Base-by-base conservation (phyloP, 306 rosid species). In the Pyrus communis region DNA sequence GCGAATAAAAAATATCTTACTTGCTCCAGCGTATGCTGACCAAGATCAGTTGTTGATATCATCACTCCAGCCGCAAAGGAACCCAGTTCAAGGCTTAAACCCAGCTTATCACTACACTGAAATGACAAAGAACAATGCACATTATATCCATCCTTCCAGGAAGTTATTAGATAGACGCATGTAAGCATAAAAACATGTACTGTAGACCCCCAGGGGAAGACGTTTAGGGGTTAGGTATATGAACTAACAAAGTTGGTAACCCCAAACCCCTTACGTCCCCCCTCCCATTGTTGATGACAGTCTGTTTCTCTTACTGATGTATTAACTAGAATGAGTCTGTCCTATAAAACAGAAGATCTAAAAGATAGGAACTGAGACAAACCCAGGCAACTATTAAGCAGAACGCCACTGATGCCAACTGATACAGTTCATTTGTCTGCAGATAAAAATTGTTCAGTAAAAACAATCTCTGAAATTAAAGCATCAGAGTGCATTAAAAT, bases 11-110 rank as follows among this genome's bases (percentile, higher is more conserved):
- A 75, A 73, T 70, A 60, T 19, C 68, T 75, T 88, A 91, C 99
- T 80, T 95, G 97, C 78, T 95, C 97, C 77, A 95, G 92, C 12
- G 99, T 92, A 82, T 95, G 99, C 78, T 95, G 99, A 80, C 92
- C 99, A 78, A 95, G 99, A 91, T 89, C 97, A 70, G 99, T 96
- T 9, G 99, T 96, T 77, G 98, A 89, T 82, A 96, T 92, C 98
- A 96, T 96, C 84, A 96, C 98, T 51, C 99, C 98, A 3, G 97
- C 98, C n/a, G 99, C 98, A 74, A 92, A 96, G 70, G 99, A 96
- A 81, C 99, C 99, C 59, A 96, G 82, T 81, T 96, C 98, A 75
- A 96, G 91, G 77, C 99, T 96, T 80, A 96, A 84, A 75, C 99
- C 96, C 83, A 96, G 89, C 89, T 96, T 96, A 87, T 92, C 99